phyloP scores from a whole-genome alignment of 1,284 basidiomycete species.

The Caloboletus inedulis region DNA sequence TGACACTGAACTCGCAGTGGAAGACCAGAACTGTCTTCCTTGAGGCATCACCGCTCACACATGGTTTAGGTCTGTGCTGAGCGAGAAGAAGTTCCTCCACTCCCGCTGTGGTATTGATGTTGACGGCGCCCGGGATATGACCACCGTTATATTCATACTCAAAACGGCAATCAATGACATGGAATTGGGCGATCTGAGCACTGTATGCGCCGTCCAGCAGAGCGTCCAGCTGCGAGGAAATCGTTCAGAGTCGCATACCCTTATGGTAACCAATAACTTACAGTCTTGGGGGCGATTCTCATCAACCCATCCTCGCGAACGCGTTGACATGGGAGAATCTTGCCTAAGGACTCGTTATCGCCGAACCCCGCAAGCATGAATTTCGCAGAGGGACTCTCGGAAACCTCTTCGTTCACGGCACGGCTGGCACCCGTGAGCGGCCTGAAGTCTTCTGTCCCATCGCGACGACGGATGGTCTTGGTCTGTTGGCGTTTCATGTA shows the following conservation, averaged over 20 bases:
- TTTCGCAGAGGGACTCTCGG: conserved; percentile 55
- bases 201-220: conserved; percentile 74
- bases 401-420: conserved; percentile 41
- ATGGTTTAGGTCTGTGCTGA: conserved; percentile 64
- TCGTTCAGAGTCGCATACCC: background rate
- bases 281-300: conserved; percentile 81
- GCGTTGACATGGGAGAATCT: conserved; percentile 90
- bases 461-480: conserved; percentile 69
- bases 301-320: conserved; percentile 95
- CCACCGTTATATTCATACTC: conserved; percentile 96
- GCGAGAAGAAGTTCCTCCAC: conserved; percentile 82
- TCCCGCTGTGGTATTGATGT: conserved; percentile 81
- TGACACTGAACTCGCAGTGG: conserved; percentile 97
- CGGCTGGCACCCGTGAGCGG: conserved; percentile 62
- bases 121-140: conserved; percentile 89
- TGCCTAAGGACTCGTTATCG: conserved; percentile 90
- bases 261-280: conserved; percentile 38
- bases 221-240: conserved; percentile 56
- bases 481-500: conserved; percentile 71
- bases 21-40: conserved; percentile 89
- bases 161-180: conserved; percentile 95
- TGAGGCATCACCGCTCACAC: conserved; percentile 73
- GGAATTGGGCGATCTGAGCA: conserved; percentile 61
- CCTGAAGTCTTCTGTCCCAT: conserved; percentile 75
- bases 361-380: conserved; percentile 71